Evolutionary conservation across 345 rosid genomes (phyloP), one percentile per base, ranked within the genome.

Genomic region (Heritiera littoralis): DNA sequence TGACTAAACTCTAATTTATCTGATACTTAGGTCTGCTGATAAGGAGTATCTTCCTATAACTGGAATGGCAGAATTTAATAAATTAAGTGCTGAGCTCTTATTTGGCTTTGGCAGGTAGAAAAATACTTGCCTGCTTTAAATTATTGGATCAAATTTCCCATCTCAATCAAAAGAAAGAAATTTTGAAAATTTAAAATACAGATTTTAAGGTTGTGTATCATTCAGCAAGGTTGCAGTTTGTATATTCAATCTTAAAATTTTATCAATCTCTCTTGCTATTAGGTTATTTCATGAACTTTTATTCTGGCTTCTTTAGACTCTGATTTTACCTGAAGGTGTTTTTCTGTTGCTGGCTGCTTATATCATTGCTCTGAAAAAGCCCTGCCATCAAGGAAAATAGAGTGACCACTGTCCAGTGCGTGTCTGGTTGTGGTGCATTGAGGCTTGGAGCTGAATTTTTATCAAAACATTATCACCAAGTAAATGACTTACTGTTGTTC

Each of bases 361-460:
- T 54, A 75, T 61, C 45, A 20, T 79, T 78, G 41, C 4, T 71
- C 58, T 77, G 81, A 48, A 72, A 80, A 82, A 95, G 99, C 89
- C 94, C 90, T 72, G 96, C 94, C 0, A 86, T 92, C 58, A 74
- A 65, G 77, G 97, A 90, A 84, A 87, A 77, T 70, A 90, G 98
- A 85, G 91, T 93, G 83, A 81, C 92, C 43, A 91, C 99, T 0
- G 92, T 89, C 80, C 99, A 95, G 83, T 88, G 99, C 85, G 86
- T 93, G 86, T 93, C 99, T 81, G 99, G 97, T 74, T 92, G 96
- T 80, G 94, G 96, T 79, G 91, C 98, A 2, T 75, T 92, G 75
- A 90, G 99, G 85, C 93, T 95, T 74, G 99, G 98, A 67, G 95
- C 89, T 82, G 98, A 95, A 83, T 92, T 95, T 89, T 80, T 93